Evolutionary conservation across 1,284 basidiomycete genomes (phyloP), one percentile per base, ranked within the genome.

Genomic region (Entoloma clypeatum): DNA sequence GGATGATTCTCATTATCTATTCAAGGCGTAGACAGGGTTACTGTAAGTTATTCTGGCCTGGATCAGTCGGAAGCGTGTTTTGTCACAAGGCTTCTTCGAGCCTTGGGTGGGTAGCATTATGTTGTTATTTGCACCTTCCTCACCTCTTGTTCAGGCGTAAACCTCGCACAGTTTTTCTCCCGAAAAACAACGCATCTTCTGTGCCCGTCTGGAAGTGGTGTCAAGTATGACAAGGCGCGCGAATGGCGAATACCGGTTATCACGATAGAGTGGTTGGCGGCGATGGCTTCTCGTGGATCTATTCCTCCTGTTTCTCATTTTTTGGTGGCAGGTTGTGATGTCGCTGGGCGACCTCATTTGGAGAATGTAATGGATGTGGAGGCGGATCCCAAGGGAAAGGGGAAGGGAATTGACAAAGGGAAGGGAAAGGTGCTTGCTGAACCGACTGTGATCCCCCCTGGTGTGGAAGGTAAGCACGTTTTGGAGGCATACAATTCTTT

Each of bases 221-320:
- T 69, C 10, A 91, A 91, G 55, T 85, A 74, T 38, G 72, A 77
- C n/a, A 86, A 81, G 55, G 87, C 87, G 3, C 51, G 59, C 29
- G 76, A 86, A 51, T 89, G 88, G 86, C 66, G 65, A 4, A 74
- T 81, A 5, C 75, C 78, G 0, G 72, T 85, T 10, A 67, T 86
- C 9, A 68, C 70, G 32, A 65, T 81, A 61, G 58, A 60, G 7
- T 89, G 84, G 82, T 55, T 91, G n/a, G 66, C 65, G 5, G 60
- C 62, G 1, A 71, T 85, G 44, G 75, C 71, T 10, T 61, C 50
- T 24, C 65, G 56, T 0, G 82, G 81, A 0, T 37, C 33, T 4
- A 57, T 85, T 33, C 72, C 70, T 3, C 8, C 38, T 16, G 44
- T 53, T 1, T 36, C 53, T 2, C 49, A 51, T 10, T 63, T 61